phyloP scores from a whole-genome alignment of 2,329 filamentous ascomycete species.

The Calonectria ilicicola region DNA sequence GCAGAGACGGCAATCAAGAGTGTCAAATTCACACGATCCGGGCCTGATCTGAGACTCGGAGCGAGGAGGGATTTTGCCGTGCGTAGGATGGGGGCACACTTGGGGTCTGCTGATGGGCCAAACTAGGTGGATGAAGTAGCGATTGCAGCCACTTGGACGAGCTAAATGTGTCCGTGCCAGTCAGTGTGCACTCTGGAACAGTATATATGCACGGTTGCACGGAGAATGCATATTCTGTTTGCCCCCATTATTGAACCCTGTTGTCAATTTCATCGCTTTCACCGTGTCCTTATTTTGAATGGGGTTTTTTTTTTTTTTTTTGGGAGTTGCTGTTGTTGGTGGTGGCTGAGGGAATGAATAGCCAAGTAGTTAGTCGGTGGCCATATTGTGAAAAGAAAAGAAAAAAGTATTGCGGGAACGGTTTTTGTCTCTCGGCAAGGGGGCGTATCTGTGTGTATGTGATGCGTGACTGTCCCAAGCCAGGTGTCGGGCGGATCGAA shows the following conservation, averaged over 20 bases:
- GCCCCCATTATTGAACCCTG: not conserved
- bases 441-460: not conserved
- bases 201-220: not conserved
- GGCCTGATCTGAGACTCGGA: not conserved
- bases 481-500: not conserved
- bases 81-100: conserved; percentile 3
- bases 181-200: too few relatives aligned
- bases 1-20: not conserved
- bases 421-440: not conserved
- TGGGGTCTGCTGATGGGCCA: conserved; percentile 4
- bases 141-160: not conserved
- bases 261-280: too few relatives aligned
- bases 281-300: too few relatives aligned
- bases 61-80: not conserved
- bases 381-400: not conserved
- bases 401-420: not conserved
- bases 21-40: not conserved
- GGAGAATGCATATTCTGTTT: not conserved
- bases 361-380: not conserved
- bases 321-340: not conserved
- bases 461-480: not conserved
- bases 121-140: not conserved
- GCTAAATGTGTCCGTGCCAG: not conserved
- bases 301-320: too few relatives aligned
- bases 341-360: not conserved